Base-by-base conservation (phyloP, 352 stramenopile genomes). In the Pythium dissotocum region DNA sequence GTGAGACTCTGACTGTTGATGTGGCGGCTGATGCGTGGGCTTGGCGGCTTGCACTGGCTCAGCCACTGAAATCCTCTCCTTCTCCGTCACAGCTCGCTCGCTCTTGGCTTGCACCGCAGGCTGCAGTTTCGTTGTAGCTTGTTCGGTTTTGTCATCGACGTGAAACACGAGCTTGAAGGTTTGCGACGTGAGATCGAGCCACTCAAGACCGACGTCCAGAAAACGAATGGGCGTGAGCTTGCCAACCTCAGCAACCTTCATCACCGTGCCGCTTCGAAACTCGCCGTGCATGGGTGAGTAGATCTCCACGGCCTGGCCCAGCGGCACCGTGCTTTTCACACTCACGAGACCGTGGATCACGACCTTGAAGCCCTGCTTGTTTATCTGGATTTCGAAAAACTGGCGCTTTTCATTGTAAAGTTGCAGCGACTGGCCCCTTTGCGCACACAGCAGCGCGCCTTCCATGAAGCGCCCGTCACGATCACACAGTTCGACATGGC, bases 111-210 rank as follows among this genome's bases (percentile, higher is more conserved):
- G 9, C 16, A 9, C 8, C 28, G 32, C 2, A 26, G 57, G 24
- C 21, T 53, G 46, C n/a, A 32, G 46, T 4, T 2, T 30, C 28
- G 8, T 21, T 32, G n/a, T 26, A 0, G n/a, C 12, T 38, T 21
- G 44, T 0, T 51, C 33, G 6, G n/a, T 24, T 30, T 21, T 32
- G 7, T 10, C 7, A 18, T 7, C 26, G 33, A 53, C 49, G 2
- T 80, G 26, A 55, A 87, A 89, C 9, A 86, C 61, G 12, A 89
- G 58, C 58, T 89, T 87, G 65, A 87, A 89, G 0, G 81, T 83
- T 46, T 89, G 81, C 12, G 71, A 73, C 0, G 71, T 73, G 9
- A 89, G 61, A 48, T 87, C 81, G n/a, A 85, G 36, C 81, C 81
- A 89, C 49, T 89, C 79, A 30, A 86, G 61, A 0, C 71, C 54